These are phyloP conservation scores for Polyplosphaeria fusca DNA, from an alignment of 495 filamentous ascomycete genomes.

Conservation along the genomic window DNA sequence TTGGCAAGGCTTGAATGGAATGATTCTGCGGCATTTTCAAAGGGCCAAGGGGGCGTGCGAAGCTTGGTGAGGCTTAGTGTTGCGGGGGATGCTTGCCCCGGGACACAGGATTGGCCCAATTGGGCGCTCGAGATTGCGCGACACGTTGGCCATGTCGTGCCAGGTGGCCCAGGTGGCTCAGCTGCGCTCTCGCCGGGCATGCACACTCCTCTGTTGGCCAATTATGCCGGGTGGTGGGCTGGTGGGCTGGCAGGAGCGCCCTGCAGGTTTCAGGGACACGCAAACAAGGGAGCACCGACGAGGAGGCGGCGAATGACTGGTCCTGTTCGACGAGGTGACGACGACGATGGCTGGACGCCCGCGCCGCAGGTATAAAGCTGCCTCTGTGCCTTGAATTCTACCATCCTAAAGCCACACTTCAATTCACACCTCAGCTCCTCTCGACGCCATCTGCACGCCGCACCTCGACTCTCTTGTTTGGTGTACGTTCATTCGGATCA, in stretches of 20 bases:
- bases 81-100: background rate
- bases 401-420: background rate
- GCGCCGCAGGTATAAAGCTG: background rate
- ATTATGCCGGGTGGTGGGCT: background rate
- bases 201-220: too few species aligned
- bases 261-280: conserved; percentile 11
- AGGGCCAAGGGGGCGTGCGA: background rate
- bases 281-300: background rate
- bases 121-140: background rate
- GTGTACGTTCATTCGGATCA: background rate
- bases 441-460: background rate
- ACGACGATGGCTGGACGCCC: too few species aligned
- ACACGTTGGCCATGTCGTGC: background rate
- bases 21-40: background rate
- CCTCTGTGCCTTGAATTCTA: background rate
- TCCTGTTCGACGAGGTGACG: background rate
- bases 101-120: background rate
- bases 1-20: background rate
- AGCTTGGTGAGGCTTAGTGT: conserved; percentile 26
- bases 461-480: background rate
- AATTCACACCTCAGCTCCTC: background rate
- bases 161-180: conserved; percentile 10
- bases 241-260: background rate
- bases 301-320: background rate
- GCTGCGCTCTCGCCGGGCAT: background rate